phyloP scores from a whole-genome alignment of 2,329 filamentous ascomycete species.

The Penicillium sp. region DNA sequence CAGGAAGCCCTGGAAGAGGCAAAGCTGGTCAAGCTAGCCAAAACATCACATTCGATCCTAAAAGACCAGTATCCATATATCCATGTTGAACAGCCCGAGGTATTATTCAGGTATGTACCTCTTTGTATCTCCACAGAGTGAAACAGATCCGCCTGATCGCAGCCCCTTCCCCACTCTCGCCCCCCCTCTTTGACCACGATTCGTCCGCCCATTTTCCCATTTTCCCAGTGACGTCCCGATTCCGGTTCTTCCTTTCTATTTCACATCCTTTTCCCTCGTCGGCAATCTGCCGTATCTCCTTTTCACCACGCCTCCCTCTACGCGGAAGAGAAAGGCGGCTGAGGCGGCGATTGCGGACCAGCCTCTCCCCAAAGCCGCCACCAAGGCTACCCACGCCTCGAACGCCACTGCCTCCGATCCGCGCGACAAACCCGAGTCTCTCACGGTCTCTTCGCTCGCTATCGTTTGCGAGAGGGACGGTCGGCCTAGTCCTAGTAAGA shows the following conservation, averaged over 20 bases:
- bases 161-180: slow-evolving; percentile 16
- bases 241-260: neutral
- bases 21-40: neutral
- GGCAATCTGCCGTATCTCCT: slow-evolving; percentile 1
- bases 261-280: slow-evolving; percentile 8
- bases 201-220: slow-evolving; percentile 4
- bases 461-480: slow-evolving; percentile 23
- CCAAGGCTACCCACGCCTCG: slow-evolving; percentile 23
- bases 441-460: slow-evolving; percentile 4
- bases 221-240: slow-evolving; percentile 14
- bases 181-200: slow-evolving; percentile 5
- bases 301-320: slow-evolving; percentile 52
- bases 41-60: too few species aligned
- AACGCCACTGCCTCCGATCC: slow-evolving; percentile 29
- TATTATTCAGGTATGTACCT: too few species aligned
- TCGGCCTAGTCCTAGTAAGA: slow-evolving; percentile 13
- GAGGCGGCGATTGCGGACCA: slow-evolving; percentile 40
- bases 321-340: slow-evolving; percentile 52
- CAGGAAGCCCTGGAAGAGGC: neutral
- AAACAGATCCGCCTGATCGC: slow-evolving; percentile 3
- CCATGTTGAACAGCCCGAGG: too few species aligned
- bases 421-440: slow-evolving; percentile 26
- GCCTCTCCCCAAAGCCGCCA: slow-evolving; percentile 28
- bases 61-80: too few species aligned
- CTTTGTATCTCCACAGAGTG: neutral